Percentiles rank a stretch among this genome's conserved stretches.
Conservation (phyloP, 805 yeast species). For the Starmerella vaccinii region DNA sequence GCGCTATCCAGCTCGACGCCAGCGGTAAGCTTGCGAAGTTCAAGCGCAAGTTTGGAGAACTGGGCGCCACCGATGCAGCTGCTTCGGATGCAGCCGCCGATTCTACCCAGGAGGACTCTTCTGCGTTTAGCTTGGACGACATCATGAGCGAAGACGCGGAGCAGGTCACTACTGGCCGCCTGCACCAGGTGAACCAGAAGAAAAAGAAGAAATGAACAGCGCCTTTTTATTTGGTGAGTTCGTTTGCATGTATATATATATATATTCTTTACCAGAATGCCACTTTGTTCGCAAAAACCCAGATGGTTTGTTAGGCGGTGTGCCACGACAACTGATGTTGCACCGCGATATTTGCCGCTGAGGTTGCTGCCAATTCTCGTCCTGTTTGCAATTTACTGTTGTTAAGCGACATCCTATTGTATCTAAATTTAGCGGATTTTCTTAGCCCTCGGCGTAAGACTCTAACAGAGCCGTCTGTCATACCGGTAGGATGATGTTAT, state of each 20-base stretch:
- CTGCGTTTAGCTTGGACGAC: conserved; percentile 23
- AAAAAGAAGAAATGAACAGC: conserved; percentile 21
- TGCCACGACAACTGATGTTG: no score
- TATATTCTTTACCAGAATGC: neutral
- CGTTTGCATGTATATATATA: neutral
- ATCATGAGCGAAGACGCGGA: conserved; percentile 25
- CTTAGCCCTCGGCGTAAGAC: no score
- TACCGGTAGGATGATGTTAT: no score
- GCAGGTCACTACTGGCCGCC: conserved; percentile 24
- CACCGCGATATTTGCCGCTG: no score
- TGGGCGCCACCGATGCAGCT: conserved; percentile 15
- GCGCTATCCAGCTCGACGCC: conserved; percentile 66
- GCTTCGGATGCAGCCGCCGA: neutral
- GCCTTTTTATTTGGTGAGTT: neutral
- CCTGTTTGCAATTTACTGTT: no score
- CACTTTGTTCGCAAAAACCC: neutral
- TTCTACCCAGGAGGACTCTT: neutral
- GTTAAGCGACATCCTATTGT: no score
- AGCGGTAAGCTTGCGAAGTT: conserved; percentile 56
- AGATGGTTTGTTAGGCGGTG: no score
- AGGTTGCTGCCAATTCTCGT: no score
- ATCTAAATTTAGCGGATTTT: no score
- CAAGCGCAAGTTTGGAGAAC: conserved; percentile 29
- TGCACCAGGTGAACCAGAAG: conserved; percentile 19
- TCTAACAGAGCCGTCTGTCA: no score